Conservation (phyloP, 257 asterid genomes). For the Avicennia marina region DNA sequence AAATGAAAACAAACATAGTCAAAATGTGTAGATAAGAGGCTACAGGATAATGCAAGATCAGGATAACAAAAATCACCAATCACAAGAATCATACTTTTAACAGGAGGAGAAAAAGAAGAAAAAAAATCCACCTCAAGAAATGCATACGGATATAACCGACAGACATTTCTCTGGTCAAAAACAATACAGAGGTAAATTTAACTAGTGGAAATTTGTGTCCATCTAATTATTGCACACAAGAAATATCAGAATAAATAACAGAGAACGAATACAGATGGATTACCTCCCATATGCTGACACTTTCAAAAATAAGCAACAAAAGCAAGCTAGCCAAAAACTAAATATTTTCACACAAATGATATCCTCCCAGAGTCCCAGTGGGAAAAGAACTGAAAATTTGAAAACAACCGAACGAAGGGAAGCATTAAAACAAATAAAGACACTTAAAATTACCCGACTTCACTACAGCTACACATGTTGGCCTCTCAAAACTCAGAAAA, state of each 20-base stretch:
- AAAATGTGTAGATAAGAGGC: no score
- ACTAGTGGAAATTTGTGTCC: neutral
- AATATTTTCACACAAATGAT: neutral
- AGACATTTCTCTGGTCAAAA: neutral
- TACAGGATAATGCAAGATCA: no score
- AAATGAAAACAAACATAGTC: no score
- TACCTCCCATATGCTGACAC: neutral
- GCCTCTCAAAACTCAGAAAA: neutral
- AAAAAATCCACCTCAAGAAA: neutral
- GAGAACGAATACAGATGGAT: neutral
- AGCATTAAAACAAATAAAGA: no score
- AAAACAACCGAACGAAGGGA: no score
- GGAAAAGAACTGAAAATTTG: neutral
- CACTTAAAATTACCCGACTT: neutral
- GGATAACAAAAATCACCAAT: neutral
- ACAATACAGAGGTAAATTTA: neutral
- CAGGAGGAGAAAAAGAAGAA: neutral
- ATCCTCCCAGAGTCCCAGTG: neutral
- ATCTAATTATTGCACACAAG: neutral
- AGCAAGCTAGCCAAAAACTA: no score
- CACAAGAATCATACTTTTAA: neutral
- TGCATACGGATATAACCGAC: neutral
- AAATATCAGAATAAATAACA: neutral
- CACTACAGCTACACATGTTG: neutral
- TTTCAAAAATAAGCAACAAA: neutral